Evolutionary conservation across 2,329 filamentous ascomycete genomes (phyloP), one percentile per base, ranked within the genome.

Genomic region (Cercospora zeae-maydis): DNA sequence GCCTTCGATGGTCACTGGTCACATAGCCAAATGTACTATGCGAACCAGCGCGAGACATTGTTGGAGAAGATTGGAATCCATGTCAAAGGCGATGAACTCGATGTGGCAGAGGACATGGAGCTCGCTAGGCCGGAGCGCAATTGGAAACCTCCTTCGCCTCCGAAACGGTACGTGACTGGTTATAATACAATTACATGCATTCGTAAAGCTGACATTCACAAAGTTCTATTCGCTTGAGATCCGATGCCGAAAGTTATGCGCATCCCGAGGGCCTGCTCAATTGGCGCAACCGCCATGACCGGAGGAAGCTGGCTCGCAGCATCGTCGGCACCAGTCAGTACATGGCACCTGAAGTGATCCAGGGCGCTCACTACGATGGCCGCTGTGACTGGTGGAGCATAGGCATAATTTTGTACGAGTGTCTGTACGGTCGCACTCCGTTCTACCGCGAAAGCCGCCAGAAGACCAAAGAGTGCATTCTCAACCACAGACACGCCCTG

Each of bases 331-430:
- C 95, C 2, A 96, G 92, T 74, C 93, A 97, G 74, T 98, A 98
- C 79, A 98, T 97, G 95, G 93, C 95, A 0, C 93, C 93, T 1
- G 95, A 98, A 79, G 91, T 98, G 16, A 88, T 97, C 62, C 82
- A 84, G 67, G 91, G 93, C 30, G 84, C 92, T 54, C 79, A 83
- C 37, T 98, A 98, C 75, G 95, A 98, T 77, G 93, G 91, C 31
- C 84, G 93, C 72, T 98, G 93, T 77, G 93, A 98, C 77, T 98
- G 85, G 92, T 98, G 91, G 93, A 97, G 93, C 77, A 86, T 98
- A 70, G 93, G 92, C 58, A 87, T 98, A 73, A 97, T 98, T 73
- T 78, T 98, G 61, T 98, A 91, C 72, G 93, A 98, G 82, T 97
- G 93, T 72, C 81, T 98, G 1, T 98, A 95, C 74, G 93, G 93